Evolutionary conservation across 2,329 filamentous ascomycete genomes (phyloP).

Genomic region (Tolypocladium tropicale): DNA sequence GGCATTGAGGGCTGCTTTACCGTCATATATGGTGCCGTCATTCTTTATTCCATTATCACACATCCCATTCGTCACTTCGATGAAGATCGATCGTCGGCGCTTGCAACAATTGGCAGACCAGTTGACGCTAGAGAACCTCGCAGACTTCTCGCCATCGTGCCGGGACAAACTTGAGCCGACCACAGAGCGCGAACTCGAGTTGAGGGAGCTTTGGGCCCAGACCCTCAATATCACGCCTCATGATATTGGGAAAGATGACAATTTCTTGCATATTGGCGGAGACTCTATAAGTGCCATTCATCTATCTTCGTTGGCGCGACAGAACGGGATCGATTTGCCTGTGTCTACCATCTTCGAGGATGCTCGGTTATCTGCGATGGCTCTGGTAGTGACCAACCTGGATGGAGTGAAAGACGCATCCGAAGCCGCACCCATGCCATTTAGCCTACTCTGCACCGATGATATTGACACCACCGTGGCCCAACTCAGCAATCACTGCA

Average conservation of each 20-base stretch:
- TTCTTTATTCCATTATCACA: constrained; percentile 3
- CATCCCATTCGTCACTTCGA: constrained; percentile 8
- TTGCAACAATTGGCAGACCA: neutral
- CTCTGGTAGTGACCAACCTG: constrained; percentile 5
- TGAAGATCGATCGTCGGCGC: constrained; percentile 8
- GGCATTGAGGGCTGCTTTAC: neutral
- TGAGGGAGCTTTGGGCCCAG: constrained; percentile 5
- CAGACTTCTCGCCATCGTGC: neutral
- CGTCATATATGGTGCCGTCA: constrained; percentile 6
- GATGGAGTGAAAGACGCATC: neutral
- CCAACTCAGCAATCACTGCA: neutral
- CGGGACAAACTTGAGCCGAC: constrained; percentile 1
- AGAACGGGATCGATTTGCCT: constrained; percentile 5
- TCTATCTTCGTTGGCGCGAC: neutral
- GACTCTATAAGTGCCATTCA: constrained; percentile 16
- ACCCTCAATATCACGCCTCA: neutral
- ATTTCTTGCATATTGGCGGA: constrained; percentile 16
- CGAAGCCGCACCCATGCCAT: neutral
- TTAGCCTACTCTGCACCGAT: neutral
- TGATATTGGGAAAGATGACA: constrained; percentile 18
- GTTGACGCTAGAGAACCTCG: neutral
- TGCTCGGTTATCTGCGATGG: neutral
- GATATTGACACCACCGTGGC: neutral
- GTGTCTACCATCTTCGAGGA: constrained; percentile 9
- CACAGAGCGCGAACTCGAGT: neutral